These are phyloP conservation scores for Geotrichum klebahnii DNA, from an alignment of 1,139 yeast species.

Conservation along the genomic window DNA sequence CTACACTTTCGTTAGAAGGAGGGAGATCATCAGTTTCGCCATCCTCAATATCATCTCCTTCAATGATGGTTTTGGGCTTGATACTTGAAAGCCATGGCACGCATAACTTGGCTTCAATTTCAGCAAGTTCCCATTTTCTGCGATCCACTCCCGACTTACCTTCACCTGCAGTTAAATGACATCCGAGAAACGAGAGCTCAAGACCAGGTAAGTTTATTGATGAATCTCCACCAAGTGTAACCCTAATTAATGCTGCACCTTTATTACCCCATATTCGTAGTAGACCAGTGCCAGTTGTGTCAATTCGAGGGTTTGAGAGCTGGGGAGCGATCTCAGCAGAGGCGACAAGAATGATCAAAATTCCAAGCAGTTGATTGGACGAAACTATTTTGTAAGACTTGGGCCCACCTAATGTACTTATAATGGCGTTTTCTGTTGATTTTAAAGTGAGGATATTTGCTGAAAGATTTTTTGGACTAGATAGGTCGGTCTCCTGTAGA, in stretches of 20 bases:
- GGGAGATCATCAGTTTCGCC: conserved; percentile 19
- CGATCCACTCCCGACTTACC: conserved; percentile 45
- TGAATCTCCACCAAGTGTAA: conserved; percentile 36
- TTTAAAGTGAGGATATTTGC: conserved; percentile 44
- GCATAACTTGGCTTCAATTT: conserved; percentile 38
- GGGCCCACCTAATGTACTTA: conserved; percentile 31
- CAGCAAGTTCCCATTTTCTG: conserved; percentile 46
- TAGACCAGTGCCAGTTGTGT: conserved; percentile 53
- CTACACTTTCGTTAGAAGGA: conserved; percentile 8
- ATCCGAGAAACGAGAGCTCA: conserved; percentile 52
- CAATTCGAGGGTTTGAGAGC: conserved; percentile 40
- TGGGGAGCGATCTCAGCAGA: conserved; percentile 37
- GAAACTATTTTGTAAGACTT: conserved; percentile 36
- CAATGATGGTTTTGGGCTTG: conserved; percentile 20
- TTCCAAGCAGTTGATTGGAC: conserved; percentile 48
- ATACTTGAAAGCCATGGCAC: conserved; percentile 27
- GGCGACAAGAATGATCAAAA: conserved; percentile 46
- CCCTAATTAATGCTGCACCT: conserved; percentile 48
- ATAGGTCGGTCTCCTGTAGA: conserved; percentile 53
- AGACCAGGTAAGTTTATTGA: conserved; percentile 38
- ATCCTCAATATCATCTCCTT: conserved; percentile 14
- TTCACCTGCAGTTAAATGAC: conserved; percentile 72
- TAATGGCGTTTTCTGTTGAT: conserved; percentile 39
- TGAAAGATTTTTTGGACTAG: conserved; percentile 44
- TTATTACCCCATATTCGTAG: conserved; percentile 58